phyloP scores from a whole-genome alignment of 2,329 filamentous ascomycete species.

The Plenodomus tracheiphilus region DNA sequence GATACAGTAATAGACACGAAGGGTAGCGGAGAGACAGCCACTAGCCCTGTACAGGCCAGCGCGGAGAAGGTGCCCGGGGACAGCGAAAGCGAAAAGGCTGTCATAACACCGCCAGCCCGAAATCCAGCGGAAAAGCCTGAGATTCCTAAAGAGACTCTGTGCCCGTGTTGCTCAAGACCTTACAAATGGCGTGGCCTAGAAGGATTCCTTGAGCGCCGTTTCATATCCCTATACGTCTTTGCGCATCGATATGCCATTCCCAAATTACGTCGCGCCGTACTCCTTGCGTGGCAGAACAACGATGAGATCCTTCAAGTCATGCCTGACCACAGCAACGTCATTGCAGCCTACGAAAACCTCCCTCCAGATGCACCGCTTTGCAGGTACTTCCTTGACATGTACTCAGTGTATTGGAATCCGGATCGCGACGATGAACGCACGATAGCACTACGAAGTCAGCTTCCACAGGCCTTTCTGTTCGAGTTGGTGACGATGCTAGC shows the following conservation, averaged over 20 bases:
- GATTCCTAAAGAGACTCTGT: slow-evolving; percentile 40
- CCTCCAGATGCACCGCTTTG: slow-evolving; percentile 36
- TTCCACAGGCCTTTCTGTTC: slow-evolving; percentile 41
- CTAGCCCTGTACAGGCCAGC: slow-evolving; percentile 15
- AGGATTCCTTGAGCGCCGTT: slow-evolving; percentile 42
- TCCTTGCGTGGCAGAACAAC: slow-evolving; percentile 42
- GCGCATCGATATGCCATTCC: slow-evolving; percentile 39
- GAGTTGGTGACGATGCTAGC: slow-evolving; percentile 40
- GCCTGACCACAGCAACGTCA: slow-evolving; percentile 44
- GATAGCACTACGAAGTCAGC: slow-evolving; percentile 34
- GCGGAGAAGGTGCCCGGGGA: slow-evolving; percentile 40
- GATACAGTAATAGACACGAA: slow-evolving; percentile 22
- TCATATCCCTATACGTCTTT: slow-evolving; percentile 41
- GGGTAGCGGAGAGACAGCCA: slow-evolving; percentile 10
- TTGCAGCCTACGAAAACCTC: slow-evolving; percentile 37
- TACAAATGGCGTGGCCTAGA: slow-evolving; percentile 44
- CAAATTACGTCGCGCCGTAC: slow-evolving; percentile 34
- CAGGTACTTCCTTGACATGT: slow-evolving; percentile 43
- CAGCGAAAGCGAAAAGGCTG: slow-evolving; percentile 28
- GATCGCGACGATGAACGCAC: slow-evolving; percentile 38
- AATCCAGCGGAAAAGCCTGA: slow-evolving; percentile 39
- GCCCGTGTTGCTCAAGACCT: slow-evolving; percentile 40
- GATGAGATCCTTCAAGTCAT: slow-evolving; percentile 43
- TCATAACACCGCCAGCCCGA: slow-evolving; percentile 26
- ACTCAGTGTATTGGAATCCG: slow-evolving; percentile 42